Evolutionary conservation across 495 filamentous ascomycete species (phyloP).

Genomic region (Geoglossum glabrum): DNA sequence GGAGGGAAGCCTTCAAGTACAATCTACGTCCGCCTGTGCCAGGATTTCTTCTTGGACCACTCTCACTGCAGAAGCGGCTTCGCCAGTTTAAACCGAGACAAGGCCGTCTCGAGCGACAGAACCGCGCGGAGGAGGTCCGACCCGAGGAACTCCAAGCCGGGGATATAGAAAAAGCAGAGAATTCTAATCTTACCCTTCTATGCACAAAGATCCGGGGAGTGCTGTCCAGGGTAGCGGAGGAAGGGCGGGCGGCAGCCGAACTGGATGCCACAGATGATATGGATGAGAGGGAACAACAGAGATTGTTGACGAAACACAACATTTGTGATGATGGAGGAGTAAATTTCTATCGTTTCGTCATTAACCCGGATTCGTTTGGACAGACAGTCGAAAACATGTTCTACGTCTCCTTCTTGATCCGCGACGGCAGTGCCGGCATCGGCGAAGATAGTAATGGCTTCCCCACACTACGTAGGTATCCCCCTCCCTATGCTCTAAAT

Average conservation of each 20-base stretch:
- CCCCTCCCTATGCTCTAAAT: no score
- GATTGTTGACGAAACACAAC: constrained; percentile 31
- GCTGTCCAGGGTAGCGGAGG: constrained; percentile 20
- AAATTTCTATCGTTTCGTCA: constrained; percentile 59
- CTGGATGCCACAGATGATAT: constrained; percentile 18
- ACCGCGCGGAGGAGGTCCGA: constrained; percentile 38
- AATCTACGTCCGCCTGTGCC: constrained; percentile 57
- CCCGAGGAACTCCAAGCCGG: constrained; percentile 53
- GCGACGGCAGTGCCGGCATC: constrained; percentile 58
- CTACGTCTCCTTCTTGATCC: constrained; percentile 84
- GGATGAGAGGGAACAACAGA: constrained; percentile 16
- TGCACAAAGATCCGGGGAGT: constrained; percentile 39
- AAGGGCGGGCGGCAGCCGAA: constrained; percentile 23
- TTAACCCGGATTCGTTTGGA: constrained; percentile 78
- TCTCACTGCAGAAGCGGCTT: constrained; percentile 70
- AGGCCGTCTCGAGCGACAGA: constrained; percentile 37
- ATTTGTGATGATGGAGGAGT: constrained; percentile 44
- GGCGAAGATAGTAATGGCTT: constrained; percentile 39
- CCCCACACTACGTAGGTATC: constrained; percentile 49
- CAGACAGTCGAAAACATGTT: constrained; percentile 97
- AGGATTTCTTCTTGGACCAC: constrained; percentile 71
- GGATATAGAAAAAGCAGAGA: constrained; percentile 53
- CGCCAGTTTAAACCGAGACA: constrained; percentile 47
- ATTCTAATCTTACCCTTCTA: constrained; percentile 50
- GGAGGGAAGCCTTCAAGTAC: constrained; percentile 46